Base-by-base conservation (phyloP, 1,284 basidiomycete species). In the Porogramme epimiltina region DNA sequence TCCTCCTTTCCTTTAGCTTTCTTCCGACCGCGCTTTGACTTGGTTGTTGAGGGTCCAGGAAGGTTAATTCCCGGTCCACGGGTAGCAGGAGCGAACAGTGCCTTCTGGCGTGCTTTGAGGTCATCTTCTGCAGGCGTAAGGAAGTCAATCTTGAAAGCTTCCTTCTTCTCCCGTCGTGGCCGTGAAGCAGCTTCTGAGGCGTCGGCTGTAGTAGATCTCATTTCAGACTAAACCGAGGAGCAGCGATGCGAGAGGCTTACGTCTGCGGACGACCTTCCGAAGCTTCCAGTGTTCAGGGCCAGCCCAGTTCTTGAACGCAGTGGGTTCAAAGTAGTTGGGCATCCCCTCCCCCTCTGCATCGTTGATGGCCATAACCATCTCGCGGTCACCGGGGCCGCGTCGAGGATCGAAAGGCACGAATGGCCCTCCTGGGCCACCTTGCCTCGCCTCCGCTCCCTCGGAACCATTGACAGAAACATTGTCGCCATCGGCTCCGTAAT, bases 221-320 rank as follows among this genome's bases (percentile, higher is more conserved):
- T 26, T 45, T 16, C 31, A 23, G 42, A 36, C 18, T 19, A 18
- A 22, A 23, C 3, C 1, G 28, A 25, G 15, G 22, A 13, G 10
- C 9, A 4, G 31, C 18, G 16, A 20, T 5, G 8, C 15, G 15
- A 22, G 38, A 43, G 18, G 71, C 83, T 70, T 59, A 94, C 92
- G 80, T 74, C 82, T 84, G 49, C 87, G 80, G 42, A 93, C 78
- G 25, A 85, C 78, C 65, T 86, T 89, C 50, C 88, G 75, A 62
- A 98, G 71, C 69, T 97, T 98, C 96, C 96, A 99, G 69, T 99
- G 97, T 69, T 98, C 94, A 10, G 96, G 96, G 4, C 97, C 96
- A 3, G 97, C 96, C 96, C 96, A 99, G 62, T 95, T 96, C 78
- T 93, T 97, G 65, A 89, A 79, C 65, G 94, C 82, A 34, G 82